phyloP scores from a whole-genome alignment of 495 filamentous ascomycete genomes.

The Aspergillus hancockii region DNA sequence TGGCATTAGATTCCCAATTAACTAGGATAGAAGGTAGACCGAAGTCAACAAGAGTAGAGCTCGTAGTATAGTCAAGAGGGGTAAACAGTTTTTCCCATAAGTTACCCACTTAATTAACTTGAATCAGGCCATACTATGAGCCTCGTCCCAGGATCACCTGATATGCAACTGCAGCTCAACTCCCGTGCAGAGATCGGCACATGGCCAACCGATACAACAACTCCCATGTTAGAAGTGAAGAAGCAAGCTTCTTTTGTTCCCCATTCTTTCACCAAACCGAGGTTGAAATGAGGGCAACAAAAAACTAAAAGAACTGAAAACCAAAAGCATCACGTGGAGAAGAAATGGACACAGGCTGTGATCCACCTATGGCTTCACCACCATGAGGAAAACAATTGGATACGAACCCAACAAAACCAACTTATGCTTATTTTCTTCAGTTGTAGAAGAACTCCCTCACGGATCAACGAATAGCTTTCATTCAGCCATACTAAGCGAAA shows the following conservation, averaged over 20 bases:
- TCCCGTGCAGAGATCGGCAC: constrained; percentile 6
- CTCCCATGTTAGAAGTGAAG: neutral
- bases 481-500: neutral
- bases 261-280: neutral
- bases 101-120: constrained; percentile 3
- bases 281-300: neutral
- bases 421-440: no score
- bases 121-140: neutral
- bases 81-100: neutral
- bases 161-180: constrained; percentile 3
- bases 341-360: neutral
- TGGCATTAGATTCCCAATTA: neutral
- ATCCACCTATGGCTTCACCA: constrained; percentile 1
- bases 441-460: neutral
- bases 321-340: neutral
- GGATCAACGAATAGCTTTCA: neutral
- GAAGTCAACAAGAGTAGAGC: neutral
- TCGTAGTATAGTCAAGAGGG: neutral
- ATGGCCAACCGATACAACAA: neutral
- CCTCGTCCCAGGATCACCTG: constrained; percentile 1
- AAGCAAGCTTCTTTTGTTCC: neutral
- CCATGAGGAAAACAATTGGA: no score
- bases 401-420: no score
- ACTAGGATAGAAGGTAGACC: neutral
- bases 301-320: no score